Base-by-base conservation (phyloP, 75 land plant species). In the Adiantum capillusveneris region DNA sequence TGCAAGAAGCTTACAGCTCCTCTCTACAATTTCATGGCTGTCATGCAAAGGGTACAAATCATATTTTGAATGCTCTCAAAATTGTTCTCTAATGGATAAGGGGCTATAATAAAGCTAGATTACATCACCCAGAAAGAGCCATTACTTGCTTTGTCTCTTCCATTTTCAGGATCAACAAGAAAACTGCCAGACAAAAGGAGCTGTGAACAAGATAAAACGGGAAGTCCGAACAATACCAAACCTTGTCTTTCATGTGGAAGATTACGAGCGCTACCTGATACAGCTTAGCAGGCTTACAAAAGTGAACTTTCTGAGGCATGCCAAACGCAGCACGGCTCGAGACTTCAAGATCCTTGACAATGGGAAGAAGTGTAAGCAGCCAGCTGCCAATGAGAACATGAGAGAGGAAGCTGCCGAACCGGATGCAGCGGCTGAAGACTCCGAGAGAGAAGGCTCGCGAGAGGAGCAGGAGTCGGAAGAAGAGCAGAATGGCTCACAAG, bases 231-330 rank as follows among this genome's bases (percentile, higher is more conserved):
- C 80, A 59, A 87, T 88, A 49, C 95, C 97, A 0, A 87, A 92
- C 53, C 59, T 88, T 53, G 81, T 92, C 39, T 92, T 77, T 63
- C 79, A 92, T 34, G 78, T 88, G 37, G 97, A 92, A 65, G 97
- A 92, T 58, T 88, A 85, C 57, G 97, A 92, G 61, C 82, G 74
- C 31, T 84, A 84, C 64, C 84, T 92, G 51, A 88, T 92, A 43
- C 84, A 81, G 41, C 80, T 88, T 7, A 82, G 84, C 80, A 83
- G 83, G 60, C 65, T 66, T 2, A 80, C 80, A 25, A 88, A 88
- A 59, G 71, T 88, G 46, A 88, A 92, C 56, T 57, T 92, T 26
- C 61, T 88, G 73, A 80, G 84, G 60, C 83, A 85, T 69, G 90
- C 97, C 7, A 92, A 92, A 67, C 84, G 95, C 26, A 92, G 97